Conservation (phyloP, 495 filamentous ascomycete species). For the Trichoderma reesei region DNA sequence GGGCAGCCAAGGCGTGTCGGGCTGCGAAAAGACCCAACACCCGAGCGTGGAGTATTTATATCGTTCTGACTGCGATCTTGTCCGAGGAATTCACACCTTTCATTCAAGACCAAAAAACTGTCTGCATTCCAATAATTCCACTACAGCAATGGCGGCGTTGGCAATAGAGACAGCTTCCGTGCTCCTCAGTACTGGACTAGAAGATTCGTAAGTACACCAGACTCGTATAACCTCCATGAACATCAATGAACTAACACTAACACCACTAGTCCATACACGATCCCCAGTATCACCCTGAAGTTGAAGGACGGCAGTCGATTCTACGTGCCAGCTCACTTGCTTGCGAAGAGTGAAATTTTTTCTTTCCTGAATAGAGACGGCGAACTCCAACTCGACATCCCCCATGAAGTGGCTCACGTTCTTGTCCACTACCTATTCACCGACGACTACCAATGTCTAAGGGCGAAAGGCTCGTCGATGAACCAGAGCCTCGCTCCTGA, state of each 20-base stretch:
- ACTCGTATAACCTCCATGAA: not conserved
- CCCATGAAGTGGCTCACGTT: slow-evolving; percentile 13
- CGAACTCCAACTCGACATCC: not conserved
- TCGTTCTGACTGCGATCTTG: no score
- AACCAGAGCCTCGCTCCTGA: slow-evolving; percentile 13
- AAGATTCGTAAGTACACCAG: not conserved
- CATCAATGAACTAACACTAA: not conserved
- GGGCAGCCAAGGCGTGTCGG: not conserved
- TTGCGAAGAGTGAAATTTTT: not conserved
- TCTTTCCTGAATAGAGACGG: not conserved
- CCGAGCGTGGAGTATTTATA: not conserved
- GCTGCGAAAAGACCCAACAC: not conserved
- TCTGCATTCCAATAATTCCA: not conserved
- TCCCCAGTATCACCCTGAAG: not conserved
- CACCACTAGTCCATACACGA: not conserved
- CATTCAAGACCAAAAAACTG: not conserved
- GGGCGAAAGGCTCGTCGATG: slow-evolving; percentile 10
- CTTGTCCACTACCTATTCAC: slow-evolving; percentile 18
- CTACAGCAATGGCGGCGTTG: not conserved
- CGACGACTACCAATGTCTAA: slow-evolving; percentile 15
- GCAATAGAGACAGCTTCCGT: not conserved
- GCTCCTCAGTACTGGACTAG: not conserved
- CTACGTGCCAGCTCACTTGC: not conserved
- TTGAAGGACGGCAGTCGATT: not conserved
- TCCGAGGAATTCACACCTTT: no score